phyloP scores from a whole-genome alignment of 2,329 filamentous ascomycete genomes.

The Pseudocercospora crystallina region DNA sequence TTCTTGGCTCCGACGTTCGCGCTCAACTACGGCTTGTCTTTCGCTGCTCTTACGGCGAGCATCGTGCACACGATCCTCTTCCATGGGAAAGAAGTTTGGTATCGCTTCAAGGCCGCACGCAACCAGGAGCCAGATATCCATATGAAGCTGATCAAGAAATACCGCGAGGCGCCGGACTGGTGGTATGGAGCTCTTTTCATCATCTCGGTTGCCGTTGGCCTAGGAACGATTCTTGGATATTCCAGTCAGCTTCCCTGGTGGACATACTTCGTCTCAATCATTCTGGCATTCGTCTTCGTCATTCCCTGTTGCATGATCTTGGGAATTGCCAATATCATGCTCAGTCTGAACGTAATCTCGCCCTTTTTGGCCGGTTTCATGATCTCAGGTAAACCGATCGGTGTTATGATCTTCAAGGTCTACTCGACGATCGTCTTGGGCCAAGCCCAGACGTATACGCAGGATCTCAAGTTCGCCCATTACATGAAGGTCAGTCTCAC shows the following conservation, averaged over 20 bases:
- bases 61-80: conserved; percentile 80
- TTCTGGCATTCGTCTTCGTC: conserved; percentile 76
- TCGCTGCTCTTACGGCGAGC: conserved; percentile 76
- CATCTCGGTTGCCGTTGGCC: conserved; percentile 27
- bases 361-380: conserved; percentile 71
- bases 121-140: conserved; percentile 68
- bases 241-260: conserved; percentile 85
- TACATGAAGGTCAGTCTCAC: conserved; percentile 70
- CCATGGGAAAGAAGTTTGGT: conserved; percentile 81
- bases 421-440: conserved; percentile 64
- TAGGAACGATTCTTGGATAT: conserved; percentile 48
- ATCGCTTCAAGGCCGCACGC: conserved; percentile 62
- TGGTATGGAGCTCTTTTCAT: conserved; percentile 61
- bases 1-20: conserved; percentile 87
- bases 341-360: conserved; percentile 26
- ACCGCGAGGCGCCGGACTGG: conserved; percentile 74
- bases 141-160: conserved; percentile 76
- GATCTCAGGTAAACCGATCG: conserved; percentile 81
- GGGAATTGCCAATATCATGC: conserved; percentile 71
- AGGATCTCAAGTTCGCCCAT: conserved; percentile 82
- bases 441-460: conserved; percentile 85
- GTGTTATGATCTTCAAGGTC: conserved; percentile 91
- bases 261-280: conserved; percentile 73
- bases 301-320: conserved; percentile 90
- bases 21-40: conserved; percentile 81